Evolutionary conservation across 176 grass and related monocot species (phyloP), one percentile per base, ranked within the genome.

Genomic region (Canna indica): DNA sequence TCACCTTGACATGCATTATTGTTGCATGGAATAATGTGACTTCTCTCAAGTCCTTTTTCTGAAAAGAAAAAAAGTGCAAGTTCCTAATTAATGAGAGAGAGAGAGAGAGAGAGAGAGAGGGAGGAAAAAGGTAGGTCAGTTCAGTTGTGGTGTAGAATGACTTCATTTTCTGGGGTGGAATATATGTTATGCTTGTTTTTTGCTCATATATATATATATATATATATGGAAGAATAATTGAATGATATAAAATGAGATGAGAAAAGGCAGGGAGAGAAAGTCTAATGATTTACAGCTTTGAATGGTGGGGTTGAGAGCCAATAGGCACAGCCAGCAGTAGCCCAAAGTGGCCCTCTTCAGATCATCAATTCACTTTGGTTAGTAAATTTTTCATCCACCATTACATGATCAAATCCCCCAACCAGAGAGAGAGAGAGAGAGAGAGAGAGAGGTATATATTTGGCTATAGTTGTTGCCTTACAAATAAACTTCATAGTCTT

Each of bases 371-470:
- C n/a, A n/a, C n/a, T n/a, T n/a, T n/a, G n/a, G 25, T 67, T 67
- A 34, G 6, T 39, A 42, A 44, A 69, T 46, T 28, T 69, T 46
- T 47, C 29, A 45, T 38, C 47, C 67, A 69, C 47, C 18, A 47
- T 69, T 47, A 69, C n/a, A 68, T 36, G 16, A 20, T 65, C 2
- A n/a, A 38, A 64, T 35, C 13, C 60, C 34, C 1, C 0, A 31
- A n/a, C n/a, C n/a, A 32, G 24, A 44, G 12, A 47, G 36, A 29
- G 66, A 25, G 64, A 39, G 64, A 67, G 64, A 67, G 64, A 67
- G 64, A 67, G 64, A 67, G 64, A 67, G 64, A 25, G 33, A 41
- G 64, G 36, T 67, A 67, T 33, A 67, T 67, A 67, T 67, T 39
- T 41, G 64, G 7, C 35, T 41, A 67, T 64, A 9, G 64, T 42